These are phyloP conservation scores for Phialophora macrospora DNA, from an alignment of 2,329 filamentous ascomycete species.

Conservation along the genomic window DNA sequence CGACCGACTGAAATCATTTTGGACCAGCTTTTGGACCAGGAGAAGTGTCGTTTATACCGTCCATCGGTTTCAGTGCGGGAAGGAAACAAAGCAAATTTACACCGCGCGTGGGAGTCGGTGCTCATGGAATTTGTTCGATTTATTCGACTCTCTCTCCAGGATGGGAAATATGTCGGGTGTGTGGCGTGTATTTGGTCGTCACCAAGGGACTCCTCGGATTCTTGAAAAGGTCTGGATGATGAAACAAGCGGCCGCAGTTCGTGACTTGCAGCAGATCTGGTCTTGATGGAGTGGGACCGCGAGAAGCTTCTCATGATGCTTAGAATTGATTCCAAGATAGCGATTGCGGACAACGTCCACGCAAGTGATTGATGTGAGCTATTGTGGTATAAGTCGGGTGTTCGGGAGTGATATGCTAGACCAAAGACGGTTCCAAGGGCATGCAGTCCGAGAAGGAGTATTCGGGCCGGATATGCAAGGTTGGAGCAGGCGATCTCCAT, in stretches of 20 bases:
- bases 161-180: too few relatives aligned
- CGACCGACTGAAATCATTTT: constrained; percentile 67
- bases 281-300: constrained; percentile 58
- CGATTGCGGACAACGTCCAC: constrained; percentile 78
- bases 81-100: too few relatives aligned
- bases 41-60: too few relatives aligned
- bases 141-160: too few relatives aligned
- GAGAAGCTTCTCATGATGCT: constrained; percentile 62
- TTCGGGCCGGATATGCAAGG: constrained; percentile 62
- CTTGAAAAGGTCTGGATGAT: constrained; percentile 51
- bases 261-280: constrained; percentile 40
- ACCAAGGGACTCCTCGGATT: too few relatives aligned
- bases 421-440: constrained; percentile 67
- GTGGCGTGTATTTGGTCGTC: too few relatives aligned
- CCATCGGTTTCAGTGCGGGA: too few relatives aligned
- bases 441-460: constrained; percentile 69
- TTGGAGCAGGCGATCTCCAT: constrained; percentile 4
- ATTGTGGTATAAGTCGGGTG: constrained; percentile 82
- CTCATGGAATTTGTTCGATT: too few relatives aligned
- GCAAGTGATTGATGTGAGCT: constrained; percentile 89
- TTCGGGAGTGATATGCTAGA: constrained; percentile 75
- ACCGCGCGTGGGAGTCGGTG: too few relatives aligned
- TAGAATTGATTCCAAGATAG: constrained; percentile 71
- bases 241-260: constrained; percentile 65
- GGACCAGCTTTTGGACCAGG: constrained; percentile 57